Conservation (phyloP, 192 early-diverging fungal genomes). For the Spizellomyces punctatus region DNA sequence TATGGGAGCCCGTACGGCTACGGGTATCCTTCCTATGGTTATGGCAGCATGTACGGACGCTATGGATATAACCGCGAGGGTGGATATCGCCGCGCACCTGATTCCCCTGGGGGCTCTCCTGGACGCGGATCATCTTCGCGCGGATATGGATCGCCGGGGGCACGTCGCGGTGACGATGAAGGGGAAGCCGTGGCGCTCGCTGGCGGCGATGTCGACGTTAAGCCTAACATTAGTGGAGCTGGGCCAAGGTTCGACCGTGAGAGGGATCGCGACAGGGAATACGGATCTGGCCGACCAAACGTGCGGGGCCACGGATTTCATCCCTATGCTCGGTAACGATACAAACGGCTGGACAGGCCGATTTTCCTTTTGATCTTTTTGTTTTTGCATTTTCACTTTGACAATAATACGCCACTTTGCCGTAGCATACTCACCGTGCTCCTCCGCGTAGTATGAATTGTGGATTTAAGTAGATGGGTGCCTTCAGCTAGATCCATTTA, state of each 20-base stretch:
- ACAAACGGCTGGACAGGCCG: too few species aligned
- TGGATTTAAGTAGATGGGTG: too few species aligned
- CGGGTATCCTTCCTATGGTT: constrained; percentile 23
- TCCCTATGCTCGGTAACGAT: constrained; percentile 21
- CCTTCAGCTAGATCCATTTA: too few species aligned
- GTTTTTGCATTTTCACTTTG: too few species aligned
- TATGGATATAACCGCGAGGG: constrained; percentile 9
- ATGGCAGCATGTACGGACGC: constrained; percentile 22
- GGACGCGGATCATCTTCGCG: constrained; percentile 17
- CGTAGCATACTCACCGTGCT: too few species aligned
- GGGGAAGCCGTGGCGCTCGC: constrained; percentile 20
- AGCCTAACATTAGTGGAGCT: constrained; percentile 17
- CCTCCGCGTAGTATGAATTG: too few species aligned
- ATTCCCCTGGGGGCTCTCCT: constrained; percentile 13
- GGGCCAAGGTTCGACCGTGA: constrained; percentile 19
- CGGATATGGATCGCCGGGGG: constrained; percentile 35
- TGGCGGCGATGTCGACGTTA: constrained; percentile 24
- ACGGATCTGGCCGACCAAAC: constrained; percentile 20
- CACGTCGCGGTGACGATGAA: constrained; percentile 33
- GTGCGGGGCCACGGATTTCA: constrained; percentile 38
- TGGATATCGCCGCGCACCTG: constrained; percentile 11
- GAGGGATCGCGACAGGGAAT: constrained; percentile 14
- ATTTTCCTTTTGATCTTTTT: too few species aligned
- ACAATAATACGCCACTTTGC: too few species aligned
- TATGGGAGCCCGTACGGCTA: constrained; percentile 24